These are phyloP conservation scores for Rasamsonia emersonii DNA, from an alignment of 2,329 filamentous ascomycete species.

Conservation along the genomic window DNA sequence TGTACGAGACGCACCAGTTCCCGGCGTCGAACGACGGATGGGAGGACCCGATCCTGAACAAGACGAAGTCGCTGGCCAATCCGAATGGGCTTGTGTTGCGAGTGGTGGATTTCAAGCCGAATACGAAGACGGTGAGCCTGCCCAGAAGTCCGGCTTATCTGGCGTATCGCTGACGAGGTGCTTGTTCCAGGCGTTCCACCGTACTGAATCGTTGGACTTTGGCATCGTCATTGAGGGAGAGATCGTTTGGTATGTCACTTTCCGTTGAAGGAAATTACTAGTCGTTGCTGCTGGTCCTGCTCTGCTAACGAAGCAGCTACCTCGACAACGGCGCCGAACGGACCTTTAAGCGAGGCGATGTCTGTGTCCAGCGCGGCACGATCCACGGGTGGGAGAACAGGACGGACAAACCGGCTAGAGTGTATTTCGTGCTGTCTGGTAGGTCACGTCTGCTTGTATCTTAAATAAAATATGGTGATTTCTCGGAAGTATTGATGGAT, in stretches of 20 bases:
- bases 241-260: slow-evolving; percentile 9
- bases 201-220: slow-evolving; percentile 21
- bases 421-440: slow-evolving; percentile 15
- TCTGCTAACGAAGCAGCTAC: slow-evolving; percentile 9
- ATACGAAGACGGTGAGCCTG: slow-evolving; percentile 15
- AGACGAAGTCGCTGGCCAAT: slow-evolving; percentile 2
- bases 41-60: slow-evolving; percentile 4
- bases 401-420: slow-evolving; percentile 9
- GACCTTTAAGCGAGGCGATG: slow-evolving; percentile 16
- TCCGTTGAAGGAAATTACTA: background rate
- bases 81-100: slow-evolving; percentile 2
- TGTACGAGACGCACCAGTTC: slow-evolving; percentile 5
- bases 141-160: slow-evolving; percentile 10
- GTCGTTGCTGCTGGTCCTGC: background rate
- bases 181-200: slow-evolving; percentile 16
- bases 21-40: slow-evolving; percentile 1
- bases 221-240: slow-evolving; percentile 22
- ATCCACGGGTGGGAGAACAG: slow-evolving; percentile 19
- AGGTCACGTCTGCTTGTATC: background rate
- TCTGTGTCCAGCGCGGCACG: slow-evolving; percentile 22
- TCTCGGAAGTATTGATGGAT: background rate
- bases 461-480: background rate
- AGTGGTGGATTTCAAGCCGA: slow-evolving; percentile 17
- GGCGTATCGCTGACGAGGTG: slow-evolving; percentile 20
- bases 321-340: slow-evolving; percentile 21